A percentile compares a stretch with the other conserved stretches of the same genome.
phyloP scores from a whole-genome alignment of 2,329 filamentous ascomycete species.

The Fusarium nygamai region DNA sequence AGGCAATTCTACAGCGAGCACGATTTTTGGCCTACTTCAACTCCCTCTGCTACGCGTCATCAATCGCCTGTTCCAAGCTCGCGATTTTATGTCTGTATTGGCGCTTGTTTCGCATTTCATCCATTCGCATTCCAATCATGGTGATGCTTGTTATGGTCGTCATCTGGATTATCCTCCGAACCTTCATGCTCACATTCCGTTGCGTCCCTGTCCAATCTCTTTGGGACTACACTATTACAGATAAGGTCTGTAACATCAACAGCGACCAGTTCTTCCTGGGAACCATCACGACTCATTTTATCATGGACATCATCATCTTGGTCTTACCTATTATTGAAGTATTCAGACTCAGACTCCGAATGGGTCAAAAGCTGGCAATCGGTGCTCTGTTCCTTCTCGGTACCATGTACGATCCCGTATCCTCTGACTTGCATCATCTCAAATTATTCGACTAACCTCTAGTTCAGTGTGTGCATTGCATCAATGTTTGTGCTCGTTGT shows the following conservation, averaged over 20 bases:
- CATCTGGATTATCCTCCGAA: conserved; percentile 44
- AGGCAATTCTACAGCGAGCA: conserved; percentile 23
- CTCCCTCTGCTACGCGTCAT: conserved; percentile 37
- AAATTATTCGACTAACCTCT: neutral
- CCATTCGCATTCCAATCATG: conserved; percentile 42
- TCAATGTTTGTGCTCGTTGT: conserved; percentile 25
- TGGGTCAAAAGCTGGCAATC: conserved; percentile 10
- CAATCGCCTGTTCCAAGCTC: conserved; percentile 43
- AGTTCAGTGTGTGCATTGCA: conserved; percentile 23
- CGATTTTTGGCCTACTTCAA: conserved; percentile 28
- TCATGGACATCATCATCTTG: conserved; percentile 48
- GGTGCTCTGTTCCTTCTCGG: conserved; percentile 5
- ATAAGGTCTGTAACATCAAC: conserved; percentile 45
- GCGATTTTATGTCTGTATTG: conserved; percentile 46
- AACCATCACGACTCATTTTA: conserved; percentile 45
- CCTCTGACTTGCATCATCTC: fast-evolving
- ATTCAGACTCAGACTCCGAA: neutral
- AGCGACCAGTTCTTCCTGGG: conserved; percentile 46
- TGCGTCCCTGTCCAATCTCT: conserved; percentile 48
- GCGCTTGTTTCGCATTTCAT: conserved; percentile 42
- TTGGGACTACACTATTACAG: conserved; percentile 45
- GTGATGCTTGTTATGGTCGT: conserved; percentile 35
- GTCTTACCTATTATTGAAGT: conserved; percentile 41
- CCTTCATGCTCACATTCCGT: conserved; percentile 47
- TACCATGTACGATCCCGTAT: neutral